Evolutionary conservation across 129 eudicot species (phyloP), one percentile per base, ranked within the genome.

Genomic region (Pseudognaphalium luteoalbum): DNA sequence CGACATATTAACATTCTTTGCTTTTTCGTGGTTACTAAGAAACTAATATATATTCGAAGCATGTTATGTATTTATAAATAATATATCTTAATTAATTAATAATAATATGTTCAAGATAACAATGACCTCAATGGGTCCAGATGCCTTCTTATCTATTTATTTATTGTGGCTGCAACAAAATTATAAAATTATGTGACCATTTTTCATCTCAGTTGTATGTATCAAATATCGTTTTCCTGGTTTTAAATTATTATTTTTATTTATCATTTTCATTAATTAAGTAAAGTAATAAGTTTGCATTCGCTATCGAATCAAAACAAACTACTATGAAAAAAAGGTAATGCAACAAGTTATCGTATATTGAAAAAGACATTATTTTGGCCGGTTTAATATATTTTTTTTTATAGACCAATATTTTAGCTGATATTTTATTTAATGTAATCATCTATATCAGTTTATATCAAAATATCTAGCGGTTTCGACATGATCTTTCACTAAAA

Each of bases 1-100:
- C 19, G n/a, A 72, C 28, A 42, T 28, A 60, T 60, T 41, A 35
- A 67, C 68, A 64, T 75, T 30, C 70, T 35, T 52, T 76, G 35
- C 68, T 54, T 68, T 54, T 76, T 52, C 74, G 35, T 25, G 72
- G 54, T 34, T 35, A 51, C 7, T 33, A 34, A 56, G 8, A 69
- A 69, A 69, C 5, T 7, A 41, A 12, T 56, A 32, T 32, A 32
- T 32, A 32, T 32, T 32, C 34, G 4, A 32, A 51, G 19, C 56
- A 67, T 20, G 30, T 56, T 21, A 29, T 66, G 44, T 76, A 32
- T n/a, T 66, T 52, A 29, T 61, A 20, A 25, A 25, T 25, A 25
- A 25, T 25, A 25, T 25, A 25, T 25, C 28, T 25, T 25, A 25
- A 25, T 25, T 25, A 25, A 25, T 25, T 25, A 25, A 25, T 25